phyloP scores from a whole-genome alignment of 2,329 filamentous ascomycete genomes.

The Chrysosporium queenslandicum region DNA sequence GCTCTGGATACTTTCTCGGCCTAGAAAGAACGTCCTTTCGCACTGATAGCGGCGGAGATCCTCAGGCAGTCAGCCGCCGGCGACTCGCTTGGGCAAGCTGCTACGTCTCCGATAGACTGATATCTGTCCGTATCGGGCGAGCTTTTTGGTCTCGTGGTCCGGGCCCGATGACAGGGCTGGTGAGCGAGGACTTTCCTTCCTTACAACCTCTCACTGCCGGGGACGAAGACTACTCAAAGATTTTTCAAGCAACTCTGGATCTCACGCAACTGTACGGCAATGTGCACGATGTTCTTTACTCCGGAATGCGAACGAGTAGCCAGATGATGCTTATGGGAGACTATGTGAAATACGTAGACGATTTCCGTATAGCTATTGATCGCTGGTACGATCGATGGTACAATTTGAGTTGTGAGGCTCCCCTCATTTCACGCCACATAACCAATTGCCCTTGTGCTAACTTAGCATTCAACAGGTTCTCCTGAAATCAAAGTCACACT shows the following conservation, averaged over 20 bases:
- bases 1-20: conserved; percentile 60
- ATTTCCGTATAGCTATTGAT: conserved; percentile 58
- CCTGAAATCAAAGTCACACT: conserved; percentile 57
- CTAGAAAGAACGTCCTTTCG: conserved; percentile 60
- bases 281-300: conserved; percentile 63
- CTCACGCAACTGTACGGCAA: conserved; percentile 63
- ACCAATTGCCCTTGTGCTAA: background rate
- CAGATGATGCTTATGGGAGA: conserved; percentile 61
- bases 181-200: conserved; percentile 58
- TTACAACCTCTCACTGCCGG: conserved; percentile 49
- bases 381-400: conserved; percentile 64
- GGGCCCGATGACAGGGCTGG: conserved; percentile 54
- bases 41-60: conserved; percentile 49
- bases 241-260: conserved; percentile 62
- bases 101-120: conserved; percentile 57
- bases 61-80: conserved; percentile 52
- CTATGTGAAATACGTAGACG: conserved; percentile 66
- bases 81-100: conserved; percentile 60
- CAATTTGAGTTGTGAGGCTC: conserved; percentile 49
- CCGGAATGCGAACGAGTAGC: conserved; percentile 58
- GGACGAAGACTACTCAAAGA: conserved; percentile 56
- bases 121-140: conserved; percentile 60
- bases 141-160: conserved; percentile 66
- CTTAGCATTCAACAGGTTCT: conserved; percentile 38
- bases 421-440: background rate